Base-by-base conservation (phyloP, 164 flowering plant genomes). In the Umbellularia californica region DNA sequence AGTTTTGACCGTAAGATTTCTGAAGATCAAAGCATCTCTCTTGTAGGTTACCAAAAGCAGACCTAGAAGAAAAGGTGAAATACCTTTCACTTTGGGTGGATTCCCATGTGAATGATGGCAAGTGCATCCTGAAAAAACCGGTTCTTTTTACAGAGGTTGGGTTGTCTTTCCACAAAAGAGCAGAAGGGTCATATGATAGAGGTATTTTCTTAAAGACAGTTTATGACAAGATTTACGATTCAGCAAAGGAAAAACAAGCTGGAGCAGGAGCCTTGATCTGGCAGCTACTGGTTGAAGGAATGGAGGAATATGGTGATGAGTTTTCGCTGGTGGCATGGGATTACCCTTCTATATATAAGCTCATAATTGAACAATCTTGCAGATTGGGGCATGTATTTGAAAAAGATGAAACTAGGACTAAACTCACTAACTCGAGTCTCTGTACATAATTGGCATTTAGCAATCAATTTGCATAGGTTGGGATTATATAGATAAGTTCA, bases 201-300 rank as follows among this genome's bases (percentile, higher is more conserved):
- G 88, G 85, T 70, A 50, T 76, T 64, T 71, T 87, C 17, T 70
- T 86, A 76, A 82, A 81, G 78, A 80, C 70, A 7, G 80, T 84
- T n/a, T 87, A 85, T 50, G 88, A 88, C 35, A 85, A 74, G 68
- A 82, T 87, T 15, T 87, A 81, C 17, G 81, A 88, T 35, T 89
- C 92, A 0, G 88, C 90, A 22, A 80, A 82, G 76, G 83, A 78
- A 70, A 76, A 77, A 30, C 79, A 74, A 78, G 84, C 90, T 14
- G 92, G 89, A 62, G 88, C 87, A 52, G 92, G 92, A 35, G 84
- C 88, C 76, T 79, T 89, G 68, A 76, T 89, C 33, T 89, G 92
- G 92, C 92, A 87, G 84, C 79, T 89, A 72, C 66, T 88, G 51
- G 86, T 83, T 41, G 84, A 84, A 74, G 88, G 84, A 69, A 69